Percentiles rank a stretch among this genome's conserved stretches.
Evolutionary conservation across 116 monocot genomes (phyloP).

Genomic region (Dioscorea cayenensis): DNA sequence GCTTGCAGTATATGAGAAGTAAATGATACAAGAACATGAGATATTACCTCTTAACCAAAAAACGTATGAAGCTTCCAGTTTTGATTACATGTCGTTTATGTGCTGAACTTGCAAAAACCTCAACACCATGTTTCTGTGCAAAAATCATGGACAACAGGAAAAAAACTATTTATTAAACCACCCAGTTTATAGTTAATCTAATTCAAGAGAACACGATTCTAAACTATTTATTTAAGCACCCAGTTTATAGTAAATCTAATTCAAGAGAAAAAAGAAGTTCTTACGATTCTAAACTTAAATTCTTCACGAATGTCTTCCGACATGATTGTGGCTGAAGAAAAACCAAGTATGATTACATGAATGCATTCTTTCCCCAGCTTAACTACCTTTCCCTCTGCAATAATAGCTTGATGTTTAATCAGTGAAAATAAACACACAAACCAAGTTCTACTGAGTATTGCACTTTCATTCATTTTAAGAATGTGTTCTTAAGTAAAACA

Average conservation of each 20-base stretch:
- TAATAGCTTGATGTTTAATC: slow-evolving; percentile 1
- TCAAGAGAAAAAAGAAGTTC: slow-evolving; percentile 1
- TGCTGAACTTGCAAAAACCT: slow-evolving; percentile 33
- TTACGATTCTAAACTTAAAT: slow-evolving; percentile 67
- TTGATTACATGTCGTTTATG: slow-evolving; percentile 63
- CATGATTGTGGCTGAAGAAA: slow-evolving; percentile 76
- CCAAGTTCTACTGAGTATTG: neutral
- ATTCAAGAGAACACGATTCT: neutral
- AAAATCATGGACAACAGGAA: slow-evolving; percentile 1
- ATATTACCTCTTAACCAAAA: slow-evolving; percentile 69
- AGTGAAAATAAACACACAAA: slow-evolving; percentile 1
- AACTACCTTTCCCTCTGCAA: slow-evolving; percentile 87
- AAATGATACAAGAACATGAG: neutral
- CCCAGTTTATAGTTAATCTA: neutral
- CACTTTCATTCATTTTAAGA: neutral
- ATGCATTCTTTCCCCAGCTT: slow-evolving; percentile 79
- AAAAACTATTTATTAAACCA: neutral
- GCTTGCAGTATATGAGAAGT: neutral
- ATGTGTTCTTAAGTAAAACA: neutral
- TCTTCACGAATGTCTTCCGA: slow-evolving; percentile 69
- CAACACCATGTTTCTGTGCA: slow-evolving; percentile 47
- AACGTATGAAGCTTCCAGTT: slow-evolving; percentile 67
- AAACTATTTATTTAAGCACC: neutral
- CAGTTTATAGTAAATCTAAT: neutral
- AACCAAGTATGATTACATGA: slow-evolving; percentile 72